Conservation (phyloP, 371 early-diverging fungal species). For the Furculomyces boomerangus region DNA sequence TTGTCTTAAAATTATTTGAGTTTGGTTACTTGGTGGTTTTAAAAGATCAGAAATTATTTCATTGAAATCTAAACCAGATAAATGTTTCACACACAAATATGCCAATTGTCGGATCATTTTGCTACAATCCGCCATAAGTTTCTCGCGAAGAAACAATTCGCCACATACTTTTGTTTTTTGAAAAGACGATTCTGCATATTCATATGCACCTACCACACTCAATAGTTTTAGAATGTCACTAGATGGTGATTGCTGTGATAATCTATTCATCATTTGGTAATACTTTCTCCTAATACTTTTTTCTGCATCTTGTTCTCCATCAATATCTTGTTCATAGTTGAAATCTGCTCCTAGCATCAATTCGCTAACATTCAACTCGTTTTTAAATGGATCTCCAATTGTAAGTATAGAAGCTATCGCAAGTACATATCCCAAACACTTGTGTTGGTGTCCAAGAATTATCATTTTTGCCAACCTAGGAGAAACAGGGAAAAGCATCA, state of each 20-base stretch:
- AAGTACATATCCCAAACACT: slow-evolving; percentile 68
- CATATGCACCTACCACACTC: slow-evolving; percentile 74
- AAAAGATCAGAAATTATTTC: slow-evolving; percentile 17
- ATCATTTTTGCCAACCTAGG: slow-evolving; percentile 92
- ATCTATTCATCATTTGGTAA: slow-evolving; percentile 20
- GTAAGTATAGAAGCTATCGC: slow-evolving; percentile 79
- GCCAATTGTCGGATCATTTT: slow-evolving; percentile 75
- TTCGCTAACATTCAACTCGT: neutral
- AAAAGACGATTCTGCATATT: slow-evolving; percentile 35
- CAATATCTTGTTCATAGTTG: no score
- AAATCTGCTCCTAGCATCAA: neutral
- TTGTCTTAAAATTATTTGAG: slow-evolving; percentile 59
- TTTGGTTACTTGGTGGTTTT: slow-evolving; percentile 50
- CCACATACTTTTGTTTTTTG: slow-evolving; percentile 55
- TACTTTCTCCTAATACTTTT: slow-evolving; percentile 8
- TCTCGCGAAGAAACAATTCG: slow-evolving; percentile 62
- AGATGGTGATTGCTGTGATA: slow-evolving; percentile 46
- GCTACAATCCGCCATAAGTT: slow-evolving; percentile 85
- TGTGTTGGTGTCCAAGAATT: slow-evolving; percentile 64
- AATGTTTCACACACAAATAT: slow-evolving; percentile 43
- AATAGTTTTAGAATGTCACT: slow-evolving; percentile 73
- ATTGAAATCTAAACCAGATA: slow-evolving; percentile 30
- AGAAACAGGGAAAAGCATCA: slow-evolving; percentile 84
- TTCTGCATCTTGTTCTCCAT: slow-evolving; percentile 6
- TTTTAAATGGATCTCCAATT: slow-evolving; percentile 77